Base-by-base conservation (phyloP, 306 rosid species). In the Inga leiocalycina region DNA sequence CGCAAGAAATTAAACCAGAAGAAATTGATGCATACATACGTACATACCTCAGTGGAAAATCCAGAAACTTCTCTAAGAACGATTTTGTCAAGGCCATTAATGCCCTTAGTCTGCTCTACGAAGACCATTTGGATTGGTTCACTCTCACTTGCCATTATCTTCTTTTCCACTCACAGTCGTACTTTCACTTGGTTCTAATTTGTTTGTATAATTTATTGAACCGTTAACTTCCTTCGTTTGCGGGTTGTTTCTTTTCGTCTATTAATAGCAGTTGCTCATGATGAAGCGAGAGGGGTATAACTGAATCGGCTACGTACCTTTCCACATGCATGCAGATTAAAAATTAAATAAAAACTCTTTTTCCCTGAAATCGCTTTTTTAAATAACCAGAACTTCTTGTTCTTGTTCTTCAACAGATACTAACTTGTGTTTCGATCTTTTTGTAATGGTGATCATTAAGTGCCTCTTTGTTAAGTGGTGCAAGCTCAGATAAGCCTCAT, bases 11-110 rank as follows among this genome's bases (percentile, higher is more conserved):
- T 15, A 66, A 59, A 59, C 3, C 70, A 7, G 43, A 74, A 71
- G 78, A 39, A 66, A 16, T 65, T 8, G 46, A 35, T 19, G 30
- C n/a, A 57, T 16, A 48, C 14, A 14, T 48, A 48, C 2, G 4
- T 51, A 51, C 20, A 51, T 3, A 91, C 96, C 93, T 92, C 92
- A 1, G 89, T 91, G 22, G 96, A 88, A 82, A 49, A 83, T 46
- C 96, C 93, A 30, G 91, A 88, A 67, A 70, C 78, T 82, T 88
- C 88, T 83, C 83, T 85, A 49, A 92, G 96, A 86, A 92, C 81
- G 84, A 92, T 62, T 85, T 87, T 92, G 30, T 79, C 81, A n/a
- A 92, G 86, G 10, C 96, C 93, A 90, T 90, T 83, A 6, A 69
- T 41, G 39, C 86, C 96, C 82, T 2, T 71, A 52, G 81, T 49